A percentile compares a stretch with the other conserved stretches of the same genome.
Conservation (phyloP, 805 yeast species). For the Sugiyamaella valdiviana region DNA sequence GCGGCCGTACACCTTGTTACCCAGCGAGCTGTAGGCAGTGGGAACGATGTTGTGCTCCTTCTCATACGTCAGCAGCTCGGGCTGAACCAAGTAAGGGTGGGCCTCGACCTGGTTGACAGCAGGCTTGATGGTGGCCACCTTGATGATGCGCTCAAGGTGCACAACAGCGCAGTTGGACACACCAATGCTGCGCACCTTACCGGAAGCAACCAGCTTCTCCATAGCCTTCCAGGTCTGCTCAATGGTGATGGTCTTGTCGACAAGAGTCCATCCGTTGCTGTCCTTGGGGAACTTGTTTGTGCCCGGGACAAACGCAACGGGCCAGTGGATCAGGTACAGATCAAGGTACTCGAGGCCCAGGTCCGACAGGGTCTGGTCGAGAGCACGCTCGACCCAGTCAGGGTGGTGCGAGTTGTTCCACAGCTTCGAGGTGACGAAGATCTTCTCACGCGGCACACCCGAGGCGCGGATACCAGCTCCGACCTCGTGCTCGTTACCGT, state of each 20-base stretch:
- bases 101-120: conserved; percentile 64
- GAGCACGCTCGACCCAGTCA: conserved; percentile 37
- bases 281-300: conserved; percentile 15
- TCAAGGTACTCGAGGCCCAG: conserved; percentile 48
- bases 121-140: conserved; percentile 42
- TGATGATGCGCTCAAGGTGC: conserved; percentile 56
- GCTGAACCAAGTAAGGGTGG: conserved; percentile 45
- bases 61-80: conserved; percentile 40
- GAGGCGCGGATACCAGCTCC: conserved; percentile 50
- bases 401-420: conserved; percentile 32
- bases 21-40: conserved; percentile 61
- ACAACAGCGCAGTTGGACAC: conserved; percentile 65
- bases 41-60: conserved; percentile 41
- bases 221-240: conserved; percentile 48
- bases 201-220: conserved; percentile 47
- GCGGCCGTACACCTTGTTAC: conserved; percentile 20
- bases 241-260: conserved; percentile 17
- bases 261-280: conserved; percentile 25
- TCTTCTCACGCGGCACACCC: conserved; percentile 46
- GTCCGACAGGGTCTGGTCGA: conserved; percentile 38
- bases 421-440: conserved; percentile 40
- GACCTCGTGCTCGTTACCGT: conserved; percentile 49
- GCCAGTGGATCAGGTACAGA: conserved; percentile 49
- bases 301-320: conserved; percentile 32
- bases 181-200: conserved; percentile 61